Base-by-base conservation (phyloP, 371 early-diverging fungal species). In the Saksenaea oblongispora region DNA sequence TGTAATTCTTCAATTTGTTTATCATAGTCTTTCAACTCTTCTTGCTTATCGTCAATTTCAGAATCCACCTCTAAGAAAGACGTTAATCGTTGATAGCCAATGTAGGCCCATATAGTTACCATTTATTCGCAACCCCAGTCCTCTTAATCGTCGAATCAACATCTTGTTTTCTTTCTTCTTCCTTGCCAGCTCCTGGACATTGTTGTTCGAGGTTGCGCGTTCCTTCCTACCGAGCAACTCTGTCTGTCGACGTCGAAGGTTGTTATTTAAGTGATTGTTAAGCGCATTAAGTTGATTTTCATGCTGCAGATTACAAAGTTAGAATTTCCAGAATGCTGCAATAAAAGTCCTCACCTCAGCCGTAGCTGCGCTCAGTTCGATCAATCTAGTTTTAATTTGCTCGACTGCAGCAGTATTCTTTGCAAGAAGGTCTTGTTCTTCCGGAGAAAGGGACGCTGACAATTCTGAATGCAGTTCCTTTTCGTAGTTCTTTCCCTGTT, bases 191-290 rank as follows among this genome's bases (percentile, higher is more conserved):
- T 72, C 74, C 17, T 65, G 72, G 17, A 58, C 56, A 56, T 67
- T 74, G 22, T 73, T 80, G 55, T 53, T 70, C 2, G 70, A 71
- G 31, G 60, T 59, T 1, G 78, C 68, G 18, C 74, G 73, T 39
- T 89, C 86, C 51, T 89, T 75, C 58, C 86, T 82, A 31, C 75
- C 78, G 9, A 72, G 36, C 18, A 90, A 58, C 34, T 86, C 89
- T 18, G 87, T 82, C 26, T 82, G 71, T 55, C 82, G 79, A n/a
- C 88, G 88, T 44, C 79, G 70, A 53, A 90, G 66, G 62, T 89
- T 89, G 7, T 83, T 75, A 4, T 85, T 73, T 58, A 96, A 71
- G 58, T 88, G 89, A 63, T 88, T 89, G 51, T 90, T 87, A n/a
- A 95, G 59, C 8, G 84, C 75, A 54, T 84, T 88, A 36, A 91